A percentile compares a stretch with the other conserved stretches of the same genome.
Evolutionary conservation across 805 yeast genomes (phyloP).

Genomic region (Metschnikowia vanudenii): DNA sequence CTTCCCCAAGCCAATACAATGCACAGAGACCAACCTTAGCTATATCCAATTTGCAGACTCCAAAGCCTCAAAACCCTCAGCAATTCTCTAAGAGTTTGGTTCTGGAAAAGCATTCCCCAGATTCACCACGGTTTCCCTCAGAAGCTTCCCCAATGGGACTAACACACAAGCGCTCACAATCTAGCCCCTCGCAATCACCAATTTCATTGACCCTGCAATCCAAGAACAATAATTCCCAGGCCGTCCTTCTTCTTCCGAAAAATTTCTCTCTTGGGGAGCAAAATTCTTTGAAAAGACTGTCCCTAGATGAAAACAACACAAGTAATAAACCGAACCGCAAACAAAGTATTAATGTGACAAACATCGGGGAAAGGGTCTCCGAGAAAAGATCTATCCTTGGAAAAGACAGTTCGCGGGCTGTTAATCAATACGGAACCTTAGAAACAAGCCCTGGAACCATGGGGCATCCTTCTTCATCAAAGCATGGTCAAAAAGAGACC

Average conservation of each 20-base stretch:
- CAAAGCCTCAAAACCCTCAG: slow-evolving; percentile 33
- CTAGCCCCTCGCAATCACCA: slow-evolving; percentile 34
- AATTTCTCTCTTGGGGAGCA: slow-evolving; percentile 37
- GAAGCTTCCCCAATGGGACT: slow-evolving; percentile 5
- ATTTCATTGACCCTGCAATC: slow-evolving; percentile 12
- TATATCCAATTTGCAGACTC: slow-evolving; percentile 27
- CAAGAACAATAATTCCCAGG: slow-evolving; percentile 31
- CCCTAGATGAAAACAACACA: slow-evolving; percentile 15
- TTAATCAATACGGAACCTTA: background rate
- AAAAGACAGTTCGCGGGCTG: background rate
- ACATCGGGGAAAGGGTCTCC: slow-evolving; percentile 16
- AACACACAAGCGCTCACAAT: slow-evolving; percentile 28
- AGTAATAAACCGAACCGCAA: slow-evolving; percentile 3
- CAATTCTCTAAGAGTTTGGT: slow-evolving; percentile 11
- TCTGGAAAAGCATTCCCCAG: slow-evolving; percentile 10
- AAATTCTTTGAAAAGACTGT: slow-evolving; percentile 24
- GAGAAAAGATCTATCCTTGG: slow-evolving; percentile 1
- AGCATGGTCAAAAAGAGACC: no score
- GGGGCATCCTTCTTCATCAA: background rate
- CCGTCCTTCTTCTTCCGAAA: slow-evolving; percentile 51
- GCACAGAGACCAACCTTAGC: background rate
- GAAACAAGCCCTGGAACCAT: background rate
- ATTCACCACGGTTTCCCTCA: slow-evolving; percentile 9
- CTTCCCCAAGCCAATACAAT: slow-evolving; percentile 1
- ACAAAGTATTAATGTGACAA: slow-evolving; percentile 18